Evolutionary conservation across 2,329 filamentous ascomycete species (phyloP).

Genomic region (Aspergillus alliaceus): DNA sequence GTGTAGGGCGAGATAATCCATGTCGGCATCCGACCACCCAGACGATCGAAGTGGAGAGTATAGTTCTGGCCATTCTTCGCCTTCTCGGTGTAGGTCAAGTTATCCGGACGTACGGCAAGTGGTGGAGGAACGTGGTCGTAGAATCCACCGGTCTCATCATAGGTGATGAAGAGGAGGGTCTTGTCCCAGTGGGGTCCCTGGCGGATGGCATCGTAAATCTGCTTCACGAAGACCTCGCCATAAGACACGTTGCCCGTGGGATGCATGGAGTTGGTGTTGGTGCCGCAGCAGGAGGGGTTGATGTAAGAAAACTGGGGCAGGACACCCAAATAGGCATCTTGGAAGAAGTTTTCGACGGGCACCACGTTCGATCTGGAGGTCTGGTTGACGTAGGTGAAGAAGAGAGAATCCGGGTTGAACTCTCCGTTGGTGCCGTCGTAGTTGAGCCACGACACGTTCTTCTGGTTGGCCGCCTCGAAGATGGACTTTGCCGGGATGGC

Average conservation of each 20-base stretch:
- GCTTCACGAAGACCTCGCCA: constrained; percentile 37
- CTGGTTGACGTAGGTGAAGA: constrained; percentile 39
- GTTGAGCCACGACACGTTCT: constrained; percentile 37
- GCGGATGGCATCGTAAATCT: constrained; percentile 38
- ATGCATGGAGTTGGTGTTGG: constrained; percentile 39
- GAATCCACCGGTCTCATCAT: constrained; percentile 41
- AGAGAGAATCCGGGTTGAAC: constrained; percentile 30
- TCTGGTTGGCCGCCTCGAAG: constrained; percentile 41
- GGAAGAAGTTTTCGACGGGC: constrained; percentile 34
- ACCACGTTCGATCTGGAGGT: constrained; percentile 30
- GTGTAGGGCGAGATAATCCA: constrained; percentile 33
- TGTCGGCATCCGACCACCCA: constrained; percentile 32
- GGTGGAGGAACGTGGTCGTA: constrained; percentile 40
- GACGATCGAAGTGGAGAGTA: constrained; percentile 28
- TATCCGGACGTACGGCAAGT: constrained; percentile 33
- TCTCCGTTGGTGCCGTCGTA: constrained; percentile 28
- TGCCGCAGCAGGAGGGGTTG: constrained; percentile 42
- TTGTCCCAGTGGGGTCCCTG: constrained; percentile 36
- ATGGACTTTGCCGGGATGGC: constrained; percentile 34
- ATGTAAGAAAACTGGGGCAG: constrained; percentile 38
- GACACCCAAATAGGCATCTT: constrained; percentile 30
- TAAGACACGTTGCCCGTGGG: constrained; percentile 36
- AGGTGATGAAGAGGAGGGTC: constrained; percentile 38
- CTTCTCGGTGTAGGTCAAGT: constrained; percentile 34
- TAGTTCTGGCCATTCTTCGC: constrained; percentile 27